phyloP scores from a whole-genome alignment of 305 asterid species.

The Withania somnifera region DNA sequence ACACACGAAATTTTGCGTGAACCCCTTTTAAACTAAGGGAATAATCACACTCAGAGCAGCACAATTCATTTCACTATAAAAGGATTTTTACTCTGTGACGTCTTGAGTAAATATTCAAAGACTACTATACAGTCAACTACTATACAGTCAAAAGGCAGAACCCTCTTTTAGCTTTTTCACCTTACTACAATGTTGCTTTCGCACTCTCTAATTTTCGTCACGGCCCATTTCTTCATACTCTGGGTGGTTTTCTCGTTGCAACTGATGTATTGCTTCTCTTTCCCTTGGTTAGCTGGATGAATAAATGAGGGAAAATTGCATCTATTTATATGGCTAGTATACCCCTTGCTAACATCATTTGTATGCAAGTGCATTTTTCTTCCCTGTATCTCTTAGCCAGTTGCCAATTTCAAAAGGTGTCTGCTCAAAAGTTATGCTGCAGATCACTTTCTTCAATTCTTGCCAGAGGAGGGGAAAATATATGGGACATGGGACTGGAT shows the following conservation, averaged over 20 bases:
- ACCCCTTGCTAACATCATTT: background rate
- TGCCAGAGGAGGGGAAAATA: background rate
- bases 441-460: background rate
- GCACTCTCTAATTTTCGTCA: background rate
- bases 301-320: background rate
- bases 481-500: background rate
- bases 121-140: background rate
- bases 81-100: background rate
- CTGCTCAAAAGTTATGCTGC: background rate
- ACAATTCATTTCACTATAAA: background rate
- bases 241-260: background rate
- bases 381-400: background rate
- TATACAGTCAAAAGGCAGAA: background rate
- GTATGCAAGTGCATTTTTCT: background rate
- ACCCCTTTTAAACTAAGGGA: background rate
- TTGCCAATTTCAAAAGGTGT: background rate
- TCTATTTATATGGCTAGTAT: background rate
- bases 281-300: background rate
- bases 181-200: background rate
- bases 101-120: background rate
- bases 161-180: background rate
- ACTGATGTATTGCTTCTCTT: background rate
- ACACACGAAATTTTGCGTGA: background rate
- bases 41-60: background rate
- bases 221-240: background rate